A percentile compares a stretch with the other conserved stretches of the same genome.
These are phyloP conservation scores for Candida germanica DNA, from an alignment of 805 yeast genomes.

Conservation along the genomic window DNA sequence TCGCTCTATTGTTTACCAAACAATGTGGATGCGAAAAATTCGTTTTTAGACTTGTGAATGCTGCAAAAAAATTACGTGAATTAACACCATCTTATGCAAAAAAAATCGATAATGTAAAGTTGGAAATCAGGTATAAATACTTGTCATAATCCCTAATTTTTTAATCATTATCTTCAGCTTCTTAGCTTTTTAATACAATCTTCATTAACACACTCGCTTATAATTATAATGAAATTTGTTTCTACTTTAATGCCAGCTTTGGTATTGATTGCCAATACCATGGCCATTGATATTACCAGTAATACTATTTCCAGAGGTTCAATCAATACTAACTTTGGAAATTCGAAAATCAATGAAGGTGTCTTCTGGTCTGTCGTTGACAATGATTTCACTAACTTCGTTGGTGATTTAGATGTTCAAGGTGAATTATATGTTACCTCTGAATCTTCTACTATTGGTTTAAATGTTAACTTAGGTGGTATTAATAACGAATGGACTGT, in stretches of 20 bases:
- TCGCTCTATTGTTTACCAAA: background rate
- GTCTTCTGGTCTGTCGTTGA: conserved; percentile 27
- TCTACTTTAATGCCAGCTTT: conserved; percentile 13
- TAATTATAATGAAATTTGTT: conserved; percentile 11
- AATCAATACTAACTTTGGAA: conserved; percentile 17
- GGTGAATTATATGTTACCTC: conserved; percentile 25
- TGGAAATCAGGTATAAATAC: conserved; percentile 1
- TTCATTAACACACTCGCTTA: conserved; percentile 12
- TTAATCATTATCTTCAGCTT: background rate
- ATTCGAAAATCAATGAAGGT: conserved; percentile 19
- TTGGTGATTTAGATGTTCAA: conserved; percentile 21
- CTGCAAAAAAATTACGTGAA: background rate
- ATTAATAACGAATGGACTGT: conserved; percentile 11
- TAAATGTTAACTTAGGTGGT: conserved; percentile 17
- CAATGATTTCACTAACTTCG: conserved; percentile 19
- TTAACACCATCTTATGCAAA: background rate
- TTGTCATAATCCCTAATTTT: background rate
- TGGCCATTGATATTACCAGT: conserved; percentile 13
- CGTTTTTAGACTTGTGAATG: background rate
- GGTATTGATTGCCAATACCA: conserved; percentile 15
- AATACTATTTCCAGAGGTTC: conserved; percentile 16
- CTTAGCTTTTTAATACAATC: too few relatives aligned
- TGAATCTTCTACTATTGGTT: conserved; percentile 16
- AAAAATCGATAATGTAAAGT: background rate
- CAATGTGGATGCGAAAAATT: conserved; percentile 3